Evolutionary conservation across 78 protist species (phyloP), one percentile per base, ranked within the genome.

Genomic region (Bodo saltans): DNA sequence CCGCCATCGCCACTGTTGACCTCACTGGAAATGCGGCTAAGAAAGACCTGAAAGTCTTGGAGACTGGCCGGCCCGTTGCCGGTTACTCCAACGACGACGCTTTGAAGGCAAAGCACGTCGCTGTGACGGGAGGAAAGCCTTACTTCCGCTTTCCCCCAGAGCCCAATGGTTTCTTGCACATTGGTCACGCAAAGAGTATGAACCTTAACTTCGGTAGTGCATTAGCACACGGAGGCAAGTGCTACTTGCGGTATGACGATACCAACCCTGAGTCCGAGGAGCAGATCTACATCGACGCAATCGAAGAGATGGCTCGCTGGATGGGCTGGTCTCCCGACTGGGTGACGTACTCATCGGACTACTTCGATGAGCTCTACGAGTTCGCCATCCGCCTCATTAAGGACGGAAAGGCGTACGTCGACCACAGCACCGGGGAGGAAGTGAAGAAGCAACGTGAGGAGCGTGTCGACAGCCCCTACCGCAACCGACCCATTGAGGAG

Each of bases 111-210:
- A 68, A 85, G 74, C 91, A 84, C 68, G 34, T 76, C n/a, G 84
- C 52, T 8, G 75, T 35, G 28, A 90, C 96, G 21, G 96, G 94
- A 32, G 98, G 95, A 26, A 41, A 68, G 47, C 34, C 94, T 40
- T 53, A 90, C 25, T 95, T 98, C 26, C 92, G 99, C 30, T 97
- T 97, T 92, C 99, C 99, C 17, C 99, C 99, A 0, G 99, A 98
- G 90, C 99, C 99, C 69, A 97, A 97, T 68, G 99, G 99, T 39
- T 97, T 88, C 82, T 88, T 97, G 27, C 99, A 98, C 90, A 96
- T 98, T 81, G 99, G 99, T 29, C 99, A 98, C 85, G 99, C 99
- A 35, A 98, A 98, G 92, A 93, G 96, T 72, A 95, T 95, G 94
- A 78, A 81, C 88, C 74, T 98, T 67, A 90, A 94, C 90, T 97